Conservation (phyloP, 768 basidiomycete species). For the Russula foetens region DNA sequence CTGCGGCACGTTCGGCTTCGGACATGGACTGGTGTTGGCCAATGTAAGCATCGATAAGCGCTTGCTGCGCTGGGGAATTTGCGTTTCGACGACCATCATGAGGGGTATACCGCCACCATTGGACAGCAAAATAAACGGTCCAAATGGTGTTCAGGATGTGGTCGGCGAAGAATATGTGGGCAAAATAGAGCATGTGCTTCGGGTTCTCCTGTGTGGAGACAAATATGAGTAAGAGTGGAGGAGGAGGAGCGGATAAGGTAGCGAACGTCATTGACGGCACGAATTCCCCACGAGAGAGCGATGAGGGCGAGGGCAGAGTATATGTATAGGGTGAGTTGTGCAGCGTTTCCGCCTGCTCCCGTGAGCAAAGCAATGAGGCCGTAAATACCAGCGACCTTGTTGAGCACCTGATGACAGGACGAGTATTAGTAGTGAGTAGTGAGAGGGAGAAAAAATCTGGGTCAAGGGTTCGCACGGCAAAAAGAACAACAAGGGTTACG, state of each 20-base stretch:
- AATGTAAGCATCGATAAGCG: conserved; percentile 54
- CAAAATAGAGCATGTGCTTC: conserved; percentile 76
- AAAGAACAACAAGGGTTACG: conserved; percentile 78
- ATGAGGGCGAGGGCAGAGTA: conserved; percentile 83
- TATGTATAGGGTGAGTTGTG: conserved; percentile 86
- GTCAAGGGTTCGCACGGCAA: conserved; percentile 54
- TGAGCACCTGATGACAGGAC: conserved; percentile 53
- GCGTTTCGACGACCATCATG: conserved; percentile 80
- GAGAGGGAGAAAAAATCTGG: not conserved
- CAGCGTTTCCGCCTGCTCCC: conserved; percentile 88
- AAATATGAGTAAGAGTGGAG: conserved; percentile 5
- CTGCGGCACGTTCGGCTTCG: conserved; percentile 54
- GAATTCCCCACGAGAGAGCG: conserved; percentile 80
- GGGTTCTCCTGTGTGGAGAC: conserved; percentile 67
- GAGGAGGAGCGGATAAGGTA: not conserved
- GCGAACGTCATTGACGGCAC: conserved; percentile 77
- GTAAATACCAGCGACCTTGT: conserved; percentile 97
- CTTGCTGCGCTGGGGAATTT: conserved; percentile 85
- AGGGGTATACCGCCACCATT: conserved; percentile 87
- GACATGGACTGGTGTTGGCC: conserved; percentile 42
- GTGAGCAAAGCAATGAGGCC: conserved; percentile 88
- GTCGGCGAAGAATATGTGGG: conserved; percentile 88
- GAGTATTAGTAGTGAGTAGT: not conserved
- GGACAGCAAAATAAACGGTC: conserved; percentile 85
- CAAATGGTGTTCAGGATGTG: conserved; percentile 85